phyloP scores from a whole-genome alignment of 2,329 filamentous ascomycete species.

The Aspergillus luchuensis region DNA sequence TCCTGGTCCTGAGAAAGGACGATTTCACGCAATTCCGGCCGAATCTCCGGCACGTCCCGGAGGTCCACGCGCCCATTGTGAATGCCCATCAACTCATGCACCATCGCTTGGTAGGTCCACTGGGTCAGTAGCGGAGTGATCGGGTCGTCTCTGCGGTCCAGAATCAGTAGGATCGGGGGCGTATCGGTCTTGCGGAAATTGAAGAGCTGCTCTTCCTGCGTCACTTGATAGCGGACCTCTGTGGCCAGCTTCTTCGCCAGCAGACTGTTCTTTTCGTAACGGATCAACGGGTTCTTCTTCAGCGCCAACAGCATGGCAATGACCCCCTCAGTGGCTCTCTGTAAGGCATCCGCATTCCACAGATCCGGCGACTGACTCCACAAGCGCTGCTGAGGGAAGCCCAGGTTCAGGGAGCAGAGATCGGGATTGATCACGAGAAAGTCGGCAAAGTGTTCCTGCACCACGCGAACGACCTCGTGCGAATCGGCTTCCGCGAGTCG shows the following conservation, averaged over 20 bases:
- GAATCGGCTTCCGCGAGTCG: constrained; percentile 94
- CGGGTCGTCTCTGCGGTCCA: constrained; percentile 91
- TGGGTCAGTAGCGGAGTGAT: constrained; percentile 93
- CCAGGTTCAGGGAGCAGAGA: constrained; percentile 77
- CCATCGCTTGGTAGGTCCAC: constrained; percentile 99
- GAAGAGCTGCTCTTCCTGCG: constrained; percentile 94
- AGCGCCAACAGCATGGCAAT: constrained; percentile 81
- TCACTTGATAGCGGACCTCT: constrained; percentile 88
- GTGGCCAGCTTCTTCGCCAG: constrained; percentile 90
- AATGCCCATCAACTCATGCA: constrained; percentile 92
- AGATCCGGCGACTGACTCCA: constrained; percentile 81
- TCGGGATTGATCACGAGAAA: constrained; percentile 95
- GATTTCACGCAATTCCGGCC: constrained; percentile 88
- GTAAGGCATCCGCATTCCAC: constrained; percentile 88
- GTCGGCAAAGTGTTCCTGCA: constrained; percentile 96
- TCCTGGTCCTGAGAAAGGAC: constrained; percentile 96
- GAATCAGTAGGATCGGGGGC: constrained; percentile 83
- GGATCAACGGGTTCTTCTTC: constrained; percentile 94
- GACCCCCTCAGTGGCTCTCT: constrained; percentile 82
- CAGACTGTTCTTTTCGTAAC: constrained; percentile 88
- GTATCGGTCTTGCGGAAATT: constrained; percentile 96
- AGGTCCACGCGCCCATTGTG: constrained; percentile 92
- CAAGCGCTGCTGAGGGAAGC: constrained; percentile 71
- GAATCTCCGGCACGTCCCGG: constrained; percentile 77
- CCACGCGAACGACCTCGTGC: constrained; percentile 89